phyloP scores from a whole-genome alignment of 805 yeast species.

The Tetrapisispora nanseiensis region DNA sequence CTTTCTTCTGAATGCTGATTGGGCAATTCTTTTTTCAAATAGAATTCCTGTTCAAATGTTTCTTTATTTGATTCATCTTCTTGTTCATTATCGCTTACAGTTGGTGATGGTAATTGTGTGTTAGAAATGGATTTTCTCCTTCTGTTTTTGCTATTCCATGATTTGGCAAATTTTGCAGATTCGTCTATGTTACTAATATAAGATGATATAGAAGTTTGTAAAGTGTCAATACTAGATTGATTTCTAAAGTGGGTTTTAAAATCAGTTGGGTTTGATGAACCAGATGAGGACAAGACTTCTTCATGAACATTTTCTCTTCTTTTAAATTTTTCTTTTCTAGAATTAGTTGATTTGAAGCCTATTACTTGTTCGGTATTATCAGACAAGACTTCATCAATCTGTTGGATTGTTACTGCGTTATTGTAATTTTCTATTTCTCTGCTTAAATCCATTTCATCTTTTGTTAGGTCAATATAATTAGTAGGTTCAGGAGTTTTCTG shows the following conservation, averaged over 20 bases:
- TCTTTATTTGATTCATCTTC: background rate
- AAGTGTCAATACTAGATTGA: slow-evolving; percentile 24
- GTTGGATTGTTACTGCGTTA: background rate
- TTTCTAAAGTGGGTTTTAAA: slow-evolving; percentile 23
- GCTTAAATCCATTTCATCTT: background rate
- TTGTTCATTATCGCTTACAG: background rate
- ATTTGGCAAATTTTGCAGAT: slow-evolving; percentile 27
- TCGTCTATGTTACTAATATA: slow-evolving; percentile 27
- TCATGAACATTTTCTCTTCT: background rate
- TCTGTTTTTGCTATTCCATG: slow-evolving; percentile 29
- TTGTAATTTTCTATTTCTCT: background rate
- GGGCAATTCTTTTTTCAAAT: background rate
- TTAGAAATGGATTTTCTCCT: slow-evolving; percentile 22
- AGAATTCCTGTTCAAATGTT: too few relatives aligned
- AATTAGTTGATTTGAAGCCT: background rate
- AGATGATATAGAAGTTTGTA: slow-evolving; percentile 28
- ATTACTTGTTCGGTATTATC: background rate
- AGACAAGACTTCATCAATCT: background rate
- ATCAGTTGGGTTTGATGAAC: slow-evolving; percentile 27
- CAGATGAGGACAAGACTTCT: slow-evolving; percentile 17
- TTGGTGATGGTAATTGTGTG: slow-evolving; percentile 6
- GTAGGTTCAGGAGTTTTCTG: slow-evolving; percentile 5
- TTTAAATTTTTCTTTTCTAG: background rate
- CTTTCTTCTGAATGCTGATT: background rate
- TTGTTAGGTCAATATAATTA: background rate